Percentiles rank a stretch among this genome's conserved stretches.
Evolutionary conservation across 805 yeast species (phyloP).

Genomic region (Metschnikowia kunwiensis): DNA sequence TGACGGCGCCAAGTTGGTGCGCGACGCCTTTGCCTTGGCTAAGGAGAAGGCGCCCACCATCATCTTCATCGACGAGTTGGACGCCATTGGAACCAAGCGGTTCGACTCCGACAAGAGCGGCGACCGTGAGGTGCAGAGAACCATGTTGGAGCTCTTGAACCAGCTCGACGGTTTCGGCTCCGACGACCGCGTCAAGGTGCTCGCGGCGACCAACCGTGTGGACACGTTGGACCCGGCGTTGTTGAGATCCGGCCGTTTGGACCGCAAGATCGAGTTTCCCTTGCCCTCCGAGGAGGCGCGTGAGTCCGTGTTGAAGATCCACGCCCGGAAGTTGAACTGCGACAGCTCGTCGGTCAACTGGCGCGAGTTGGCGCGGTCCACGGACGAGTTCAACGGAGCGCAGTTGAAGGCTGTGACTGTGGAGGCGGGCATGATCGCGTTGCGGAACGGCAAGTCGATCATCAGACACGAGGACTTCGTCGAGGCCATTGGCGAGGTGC

Average conservation of each 20-base stretch:
- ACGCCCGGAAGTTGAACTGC: constrained; percentile 93
- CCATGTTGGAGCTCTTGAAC: constrained; percentile 23
- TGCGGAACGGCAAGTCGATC: constrained; percentile 87
- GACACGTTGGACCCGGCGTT: constrained; percentile 23
- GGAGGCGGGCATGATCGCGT: constrained; percentile 99
- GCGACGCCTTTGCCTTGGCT: constrained; percentile 23
- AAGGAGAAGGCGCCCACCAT: constrained; percentile 24
- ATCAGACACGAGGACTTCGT: constrained; percentile 97
- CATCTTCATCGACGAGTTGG: constrained; percentile 23
- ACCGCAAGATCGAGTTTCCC: constrained; percentile 69
- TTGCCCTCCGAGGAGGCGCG: constrained; percentile 96
- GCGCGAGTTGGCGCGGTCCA: constrained; percentile 96
- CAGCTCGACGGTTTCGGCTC: constrained; percentile 23
- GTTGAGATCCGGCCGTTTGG: constrained; percentile 24
- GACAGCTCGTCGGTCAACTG: constrained; percentile 85
- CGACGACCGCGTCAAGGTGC: constrained; percentile 44
- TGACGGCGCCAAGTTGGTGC: constrained; percentile 23
- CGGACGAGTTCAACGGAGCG: constrained; percentile 99
- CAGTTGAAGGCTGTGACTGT: constrained; percentile 98
- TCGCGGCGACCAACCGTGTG: constrained; percentile 23
- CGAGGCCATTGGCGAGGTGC: constrained; percentile 97
- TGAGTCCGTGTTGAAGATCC: constrained; percentile 94
- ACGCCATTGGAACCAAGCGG: constrained; percentile 23
- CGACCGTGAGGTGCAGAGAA: constrained; percentile 23
- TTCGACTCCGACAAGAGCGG: constrained; percentile 22